These are phyloP conservation scores for Entomortierella lignicola DNA, from an alignment of 192 early-diverging fungal species.

Conservation along the genomic window DNA sequence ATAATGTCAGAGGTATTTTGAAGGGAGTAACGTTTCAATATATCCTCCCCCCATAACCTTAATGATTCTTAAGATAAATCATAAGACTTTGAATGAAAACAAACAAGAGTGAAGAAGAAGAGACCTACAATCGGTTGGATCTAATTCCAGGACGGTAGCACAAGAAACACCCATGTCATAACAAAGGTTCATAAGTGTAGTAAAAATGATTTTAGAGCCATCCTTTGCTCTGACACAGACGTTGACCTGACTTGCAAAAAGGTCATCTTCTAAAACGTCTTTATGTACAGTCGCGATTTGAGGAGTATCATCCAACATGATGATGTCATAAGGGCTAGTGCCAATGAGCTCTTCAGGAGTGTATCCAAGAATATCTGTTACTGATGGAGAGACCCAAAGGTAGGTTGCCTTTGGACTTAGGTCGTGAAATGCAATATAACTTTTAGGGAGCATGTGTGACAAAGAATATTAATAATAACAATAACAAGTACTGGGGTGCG, in stretches of 20 bases:
- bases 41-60: no score
- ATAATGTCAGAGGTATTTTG: no score
- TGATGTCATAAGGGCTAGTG: slow-evolving; percentile 29
- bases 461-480: no score
- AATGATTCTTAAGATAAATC: no score
- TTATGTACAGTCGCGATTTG: slow-evolving; percentile 25
- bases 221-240: slow-evolving; percentile 39
- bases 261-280: slow-evolving; percentile 41
- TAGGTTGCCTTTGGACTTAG: slow-evolving; percentile 28
- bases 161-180: no score
- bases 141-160: no score
- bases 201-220: slow-evolving; percentile 8
- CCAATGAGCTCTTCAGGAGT: slow-evolving; percentile 55
- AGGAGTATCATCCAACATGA: slow-evolving; percentile 38
- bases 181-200: no score
- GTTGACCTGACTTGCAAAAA: slow-evolving; percentile 39
- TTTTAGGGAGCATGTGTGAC: background rate
- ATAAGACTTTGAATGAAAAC: no score
- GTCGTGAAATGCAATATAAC: slow-evolving; percentile 22
- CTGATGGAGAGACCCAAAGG: slow-evolving; percentile 44
- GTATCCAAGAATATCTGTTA: slow-evolving; percentile 56
- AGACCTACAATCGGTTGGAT: no score
- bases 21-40: no score
- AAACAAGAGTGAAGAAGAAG: no score
- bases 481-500: no score